These are phyloP conservation scores for Nannizziopsis arthrosporioides DNA, from an alignment of 2,329 filamentous ascomycete genomes.

Conservation along the genomic window DNA sequence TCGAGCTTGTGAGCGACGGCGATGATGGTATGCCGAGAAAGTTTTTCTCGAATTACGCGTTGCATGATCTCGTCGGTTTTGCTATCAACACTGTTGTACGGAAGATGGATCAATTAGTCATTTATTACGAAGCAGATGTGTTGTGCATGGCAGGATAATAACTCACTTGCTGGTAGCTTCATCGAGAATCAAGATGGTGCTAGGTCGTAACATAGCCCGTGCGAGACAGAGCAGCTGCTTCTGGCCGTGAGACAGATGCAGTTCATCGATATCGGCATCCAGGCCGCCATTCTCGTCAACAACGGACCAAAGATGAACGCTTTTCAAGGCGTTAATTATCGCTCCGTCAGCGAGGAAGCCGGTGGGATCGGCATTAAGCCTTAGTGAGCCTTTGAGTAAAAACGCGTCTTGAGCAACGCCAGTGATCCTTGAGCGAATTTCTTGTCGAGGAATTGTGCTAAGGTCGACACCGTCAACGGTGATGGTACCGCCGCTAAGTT, in stretches of 20 bases:
- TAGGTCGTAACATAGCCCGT: conserved; percentile 43
- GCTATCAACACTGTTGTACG: conserved; percentile 40
- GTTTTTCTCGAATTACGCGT: conserved; percentile 43
- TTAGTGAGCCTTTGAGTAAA: conserved; percentile 32
- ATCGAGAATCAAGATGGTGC: conserved; percentile 36
- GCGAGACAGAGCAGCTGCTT: conserved; percentile 54
- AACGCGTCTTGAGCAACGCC: conserved; percentile 36
- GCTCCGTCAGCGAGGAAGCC: conserved; percentile 22
- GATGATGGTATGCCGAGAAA: conserved; percentile 48
- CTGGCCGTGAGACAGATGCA: conserved; percentile 47
- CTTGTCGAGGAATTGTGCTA: conserved; percentile 27
- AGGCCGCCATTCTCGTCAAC: conserved; percentile 32
- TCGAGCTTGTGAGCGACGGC: conserved; percentile 47
- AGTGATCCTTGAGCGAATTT: conserved; percentile 33
- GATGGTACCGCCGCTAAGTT: conserved; percentile 31
- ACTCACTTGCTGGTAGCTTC: conserved; percentile 34
- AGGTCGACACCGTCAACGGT: conserved; percentile 35
- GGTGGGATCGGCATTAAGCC: conserved; percentile 32
- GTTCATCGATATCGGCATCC: conserved; percentile 36
- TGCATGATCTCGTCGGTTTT: conserved; percentile 49
- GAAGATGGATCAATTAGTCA: not conserved
- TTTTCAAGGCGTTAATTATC: conserved; percentile 29
- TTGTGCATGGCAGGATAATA: not conserved
- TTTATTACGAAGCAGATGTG: not conserved
- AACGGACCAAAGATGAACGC: conserved; percentile 28